Evolutionary conservation across 2,329 filamentous ascomycete genomes (phyloP).

Genomic region (Talaromyces atroroseus): DNA sequence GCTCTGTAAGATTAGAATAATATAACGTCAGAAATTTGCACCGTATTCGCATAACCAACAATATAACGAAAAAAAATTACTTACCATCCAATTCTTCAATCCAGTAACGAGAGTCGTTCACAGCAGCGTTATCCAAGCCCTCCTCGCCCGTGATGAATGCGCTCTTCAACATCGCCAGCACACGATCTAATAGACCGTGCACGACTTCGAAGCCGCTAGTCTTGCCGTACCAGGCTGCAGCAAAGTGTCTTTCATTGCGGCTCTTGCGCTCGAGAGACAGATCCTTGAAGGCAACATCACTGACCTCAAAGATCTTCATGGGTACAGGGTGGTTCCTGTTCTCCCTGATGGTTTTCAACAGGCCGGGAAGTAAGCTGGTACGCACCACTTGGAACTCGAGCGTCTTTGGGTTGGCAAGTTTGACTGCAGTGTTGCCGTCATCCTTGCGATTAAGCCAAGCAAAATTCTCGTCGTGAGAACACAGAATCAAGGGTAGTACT

Average conservation of each 20-base stretch:
- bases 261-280: constrained; percentile 72
- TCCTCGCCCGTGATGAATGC: constrained; percentile 74
- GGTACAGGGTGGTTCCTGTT: constrained; percentile 86
- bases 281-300: constrained; percentile 90
- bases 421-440: constrained; percentile 74
- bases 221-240: constrained; percentile 93
- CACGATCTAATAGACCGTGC: constrained; percentile 84
- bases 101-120: constrained; percentile 71
- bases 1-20: constrained; percentile 44
- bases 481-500: constrained; percentile 92
- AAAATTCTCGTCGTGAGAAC: constrained; percentile 98
- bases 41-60: no score
- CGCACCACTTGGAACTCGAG: constrained; percentile 89
- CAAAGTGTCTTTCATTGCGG: constrained; percentile 90
- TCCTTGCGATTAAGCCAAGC: constrained; percentile 87
- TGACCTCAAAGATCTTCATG: constrained; percentile 87
- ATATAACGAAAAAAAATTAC: constrained; percentile 14
- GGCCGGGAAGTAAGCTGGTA: constrained; percentile 76
- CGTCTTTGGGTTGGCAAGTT: constrained; percentile 87
- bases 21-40: neutral
- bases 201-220: constrained; percentile 92
- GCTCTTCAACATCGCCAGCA: constrained; percentile 86
- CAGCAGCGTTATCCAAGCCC: constrained; percentile 55
- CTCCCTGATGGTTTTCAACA: constrained; percentile 89
- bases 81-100: constrained; percentile 81